These are phyloP conservation scores for Zoysia matrella DNA, from an alignment of 202 grass and related monocot species.

Conservation along the genomic window DNA sequence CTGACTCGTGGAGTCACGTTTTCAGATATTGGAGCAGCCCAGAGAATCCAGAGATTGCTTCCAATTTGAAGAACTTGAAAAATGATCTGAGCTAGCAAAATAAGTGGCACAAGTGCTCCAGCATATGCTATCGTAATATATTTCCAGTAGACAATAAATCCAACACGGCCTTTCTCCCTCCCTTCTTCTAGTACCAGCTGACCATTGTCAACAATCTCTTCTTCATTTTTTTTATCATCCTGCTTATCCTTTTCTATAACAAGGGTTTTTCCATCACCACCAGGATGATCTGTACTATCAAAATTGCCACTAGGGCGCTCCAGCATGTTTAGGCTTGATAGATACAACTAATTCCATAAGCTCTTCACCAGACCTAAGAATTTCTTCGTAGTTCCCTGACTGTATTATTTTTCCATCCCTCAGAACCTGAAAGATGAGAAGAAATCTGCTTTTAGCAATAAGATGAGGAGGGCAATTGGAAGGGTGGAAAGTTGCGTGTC, in stretches of 20 bases:
- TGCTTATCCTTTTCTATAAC: not conserved
- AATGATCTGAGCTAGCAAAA: conserved; percentile 69
- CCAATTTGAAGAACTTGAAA: conserved; percentile 83
- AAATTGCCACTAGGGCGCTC: conserved; percentile 6
- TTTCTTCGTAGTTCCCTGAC: conserved; percentile 36
- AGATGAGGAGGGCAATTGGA: not conserved
- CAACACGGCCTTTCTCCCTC: conserved; percentile 80
- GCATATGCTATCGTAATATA: conserved; percentile 70
- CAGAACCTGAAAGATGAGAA: conserved; percentile 8
- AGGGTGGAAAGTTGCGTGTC: not conserved
- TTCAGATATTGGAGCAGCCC: conserved; percentile 66
- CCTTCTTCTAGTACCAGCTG: conserved; percentile 85
- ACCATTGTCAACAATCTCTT: conserved; percentile 35
- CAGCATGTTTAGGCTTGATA: conserved; percentile 53
- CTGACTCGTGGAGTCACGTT: conserved; percentile 64
- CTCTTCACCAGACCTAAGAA: conserved; percentile 64
- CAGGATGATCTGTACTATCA: conserved; percentile 42
- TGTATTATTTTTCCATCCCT: conserved; percentile 19
- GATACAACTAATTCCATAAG: conserved; percentile 60
- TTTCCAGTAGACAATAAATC: conserved; percentile 69
- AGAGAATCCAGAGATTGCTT: conserved; percentile 83
- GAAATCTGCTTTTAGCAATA: not conserved
- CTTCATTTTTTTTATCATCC: conserved; percentile 31
- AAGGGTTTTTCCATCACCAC: not conserved
- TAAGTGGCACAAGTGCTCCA: conserved; percentile 66